Conservation (phyloP, 164 flowering plant genomes). For the Brasenia schreberi region DNA sequence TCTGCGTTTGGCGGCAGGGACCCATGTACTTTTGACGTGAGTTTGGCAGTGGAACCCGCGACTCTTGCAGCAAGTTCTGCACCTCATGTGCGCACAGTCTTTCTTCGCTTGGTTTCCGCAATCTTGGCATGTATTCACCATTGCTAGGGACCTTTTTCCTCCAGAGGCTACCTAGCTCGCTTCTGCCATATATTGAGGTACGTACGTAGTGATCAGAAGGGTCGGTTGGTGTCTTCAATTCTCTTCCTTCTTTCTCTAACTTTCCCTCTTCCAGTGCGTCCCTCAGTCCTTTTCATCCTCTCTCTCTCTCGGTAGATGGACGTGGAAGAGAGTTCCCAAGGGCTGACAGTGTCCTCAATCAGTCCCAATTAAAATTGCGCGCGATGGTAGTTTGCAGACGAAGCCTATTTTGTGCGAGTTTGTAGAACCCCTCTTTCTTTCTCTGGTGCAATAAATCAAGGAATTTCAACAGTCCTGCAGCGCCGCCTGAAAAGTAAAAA, state of each 20-base stretch:
- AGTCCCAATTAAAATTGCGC: not conserved
- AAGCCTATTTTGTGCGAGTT: not conserved
- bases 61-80: constrained; percentile 79
- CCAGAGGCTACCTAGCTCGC: not conserved
- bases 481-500: constrained; percentile 54
- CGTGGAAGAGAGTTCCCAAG: not conserved
- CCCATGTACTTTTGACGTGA: constrained; percentile 85
- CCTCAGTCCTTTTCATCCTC: not conserved
- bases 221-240: not conserved
- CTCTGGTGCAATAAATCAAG: constrained; percentile 27
- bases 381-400: not conserved
- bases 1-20: constrained; percentile 64
- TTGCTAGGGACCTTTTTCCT: not conserved
- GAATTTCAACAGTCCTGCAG: constrained; percentile 49
- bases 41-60: constrained; percentile 65
- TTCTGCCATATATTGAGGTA: too few species aligned
- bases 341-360: not conserved
- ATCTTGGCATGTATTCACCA: constrained; percentile 49
- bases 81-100: constrained; percentile 59
- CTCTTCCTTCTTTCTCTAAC: not conserved
- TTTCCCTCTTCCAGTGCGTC: too few species aligned
- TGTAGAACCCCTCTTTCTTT: not conserved
- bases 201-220: not conserved
- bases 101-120: constrained; percentile 90
- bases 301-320: not conserved